Base-by-base conservation (phyloP, 768 basidiomycete genomes). In the Antrodiella citrinella region DNA sequence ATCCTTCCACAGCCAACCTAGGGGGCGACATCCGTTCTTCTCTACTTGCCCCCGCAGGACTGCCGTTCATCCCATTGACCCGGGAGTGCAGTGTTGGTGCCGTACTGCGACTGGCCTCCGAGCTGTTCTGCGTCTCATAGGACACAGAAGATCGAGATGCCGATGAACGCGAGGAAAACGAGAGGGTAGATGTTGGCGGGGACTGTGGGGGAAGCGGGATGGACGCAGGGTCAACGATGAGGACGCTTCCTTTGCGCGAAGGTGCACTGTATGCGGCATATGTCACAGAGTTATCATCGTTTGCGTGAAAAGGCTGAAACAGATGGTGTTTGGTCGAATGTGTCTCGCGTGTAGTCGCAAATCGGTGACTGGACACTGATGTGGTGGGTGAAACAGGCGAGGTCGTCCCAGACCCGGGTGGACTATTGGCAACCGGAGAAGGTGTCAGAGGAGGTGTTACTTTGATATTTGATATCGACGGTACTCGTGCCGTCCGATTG, bases 81-180 rank as follows among this genome's bases (percentile, higher is more conserved):
- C 77, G 68, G 21, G 71, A 75, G 54, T 73, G 67, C 38, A 77
- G 54, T 1, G 72, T 74, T 1, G 72, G 62, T 4, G 55, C 66
- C 15, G 66, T 68, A 49, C 72, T 66, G 30, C 62, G 61, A 52
- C 74, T 68, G 19, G 58, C 63, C 19, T 60, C 61, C 2, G 74
- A 75, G 26, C 66, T 65, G 24, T 35, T 35, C 30, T 35, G 30
- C 30, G 41, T 43, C 41, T 43, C 41, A 19, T 59, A 62, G 1
- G 74, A 75, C 11, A 67, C 54, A 1, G 82, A 78, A 0, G 81
- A 77, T 11, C 66, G 69, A 1, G 84, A 84, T 11, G 72, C 67
- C 2, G 84, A 85, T 1, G 85, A 88, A n/a, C 69, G 78, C 3
- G 87, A 88, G n/a, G 87, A 89, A 57, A 82, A 76, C 0, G 87